Base-by-base conservation (phyloP, 495 filamentous ascomycete species). In the Pyrenopolyporus hunteri region DNA sequence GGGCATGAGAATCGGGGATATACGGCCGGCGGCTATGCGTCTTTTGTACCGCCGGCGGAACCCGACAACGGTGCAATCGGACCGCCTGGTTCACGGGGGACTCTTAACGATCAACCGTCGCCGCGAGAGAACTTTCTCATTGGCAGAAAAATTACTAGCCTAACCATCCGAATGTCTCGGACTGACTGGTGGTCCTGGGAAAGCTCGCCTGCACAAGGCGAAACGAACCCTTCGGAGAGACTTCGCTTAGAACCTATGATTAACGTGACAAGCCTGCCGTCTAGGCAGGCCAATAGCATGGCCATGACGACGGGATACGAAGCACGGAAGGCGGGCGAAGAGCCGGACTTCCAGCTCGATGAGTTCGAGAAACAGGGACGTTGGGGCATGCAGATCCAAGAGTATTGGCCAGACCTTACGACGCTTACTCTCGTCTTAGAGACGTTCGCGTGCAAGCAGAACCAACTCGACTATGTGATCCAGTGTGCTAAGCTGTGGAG, bases 151-250 rank as follows among this genome's bases (percentile, higher is more conserved):
- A 63, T 71, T 14, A 71, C 59, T n/a, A 39, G 58, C 35, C 37
- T 71, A 13, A 60, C 53, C n/a, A 37, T 71, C 19, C 63, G 63
- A n/a, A 65, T 71, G 66, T 49, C 45, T 6, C 69, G 63, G 7
- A 69, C 63, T 16, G 69, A 71, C 26, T 71, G 66, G 69, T 71
- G 69, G 69, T 23, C 59, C 2, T 71, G 66, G 69, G 47, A 42
- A 3, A 59, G 47, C 3, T 9, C 1, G 0, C 59, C 63, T 2
- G 31, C 50, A 9, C n/a, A 35, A 4, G 33, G 46, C 1, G 11
- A 16, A 8, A 11, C 26, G 8, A 22, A 37, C 7, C 45, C 51
- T 44, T 56, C 36, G 10, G 63, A 64, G 11, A 53, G 56, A 3
- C 45, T 71, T 3, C 59, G 69, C 6, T 26, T 71, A 4, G 69